phyloP scores from a whole-genome alignment of 2,329 filamentous ascomycete genomes.

The Pseudogymnoascus sp. region DNA sequence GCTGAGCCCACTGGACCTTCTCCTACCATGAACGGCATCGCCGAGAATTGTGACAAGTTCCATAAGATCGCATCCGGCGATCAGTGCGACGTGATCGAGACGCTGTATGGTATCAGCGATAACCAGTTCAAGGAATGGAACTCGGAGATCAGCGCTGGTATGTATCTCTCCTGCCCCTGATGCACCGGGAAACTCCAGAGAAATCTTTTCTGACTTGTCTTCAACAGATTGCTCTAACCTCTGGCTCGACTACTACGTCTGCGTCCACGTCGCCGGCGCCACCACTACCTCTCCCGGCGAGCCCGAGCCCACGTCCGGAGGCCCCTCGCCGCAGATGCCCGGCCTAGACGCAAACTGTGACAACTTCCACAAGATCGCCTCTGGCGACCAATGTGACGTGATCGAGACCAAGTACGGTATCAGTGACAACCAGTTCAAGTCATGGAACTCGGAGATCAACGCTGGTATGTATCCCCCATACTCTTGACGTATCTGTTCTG shows the following conservation, averaged over 20 bases:
- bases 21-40: not conserved
- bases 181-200: not conserved
- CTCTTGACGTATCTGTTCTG: not conserved
- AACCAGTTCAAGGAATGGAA: conserved; percentile 1
- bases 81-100: not conserved
- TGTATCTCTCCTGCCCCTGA: not conserved
- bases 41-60: not conserved
- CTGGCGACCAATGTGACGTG: conserved; percentile 23
- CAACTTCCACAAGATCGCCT: conserved; percentile 8
- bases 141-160: not conserved
- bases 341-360: not conserved
- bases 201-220: not conserved
- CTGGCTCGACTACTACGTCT: conserved; percentile 15
- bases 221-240: conserved; percentile 14
- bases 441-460: not conserved
- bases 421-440: conserved; percentile 7
- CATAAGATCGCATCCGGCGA: not conserved
- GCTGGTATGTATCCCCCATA: not conserved
- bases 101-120: not conserved
- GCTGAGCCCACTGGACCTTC: not conserved
- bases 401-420: conserved; percentile 23
- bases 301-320: not conserved
- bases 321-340: not conserved
- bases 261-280: not conserved
- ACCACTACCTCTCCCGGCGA: not conserved